Evolutionary conservation across 495 filamentous ascomycete species (phyloP).

Genomic region (Hypoxylon crocopeplum): DNA sequence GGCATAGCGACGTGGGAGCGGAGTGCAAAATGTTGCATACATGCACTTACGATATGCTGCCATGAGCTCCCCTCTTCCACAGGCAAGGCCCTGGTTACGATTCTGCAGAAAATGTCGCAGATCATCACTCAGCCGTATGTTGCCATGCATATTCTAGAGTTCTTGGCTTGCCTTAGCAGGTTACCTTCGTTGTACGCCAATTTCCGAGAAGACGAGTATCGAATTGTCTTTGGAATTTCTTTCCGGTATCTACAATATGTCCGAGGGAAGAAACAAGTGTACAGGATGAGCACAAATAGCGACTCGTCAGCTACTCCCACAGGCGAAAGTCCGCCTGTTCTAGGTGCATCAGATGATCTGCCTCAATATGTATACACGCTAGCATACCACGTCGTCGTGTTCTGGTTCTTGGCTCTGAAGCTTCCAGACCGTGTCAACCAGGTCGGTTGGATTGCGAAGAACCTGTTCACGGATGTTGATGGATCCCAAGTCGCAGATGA

Average conservation of each 20-base stretch:
- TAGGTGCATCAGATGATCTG: constrained; percentile 63
- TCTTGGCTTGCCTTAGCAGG: constrained; percentile 84
- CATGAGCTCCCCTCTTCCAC: constrained; percentile 87
- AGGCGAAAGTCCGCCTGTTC: constrained; percentile 42
- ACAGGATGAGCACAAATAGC: constrained; percentile 42
- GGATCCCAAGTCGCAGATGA: constrained; percentile 83
- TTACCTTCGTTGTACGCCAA: constrained; percentile 85
- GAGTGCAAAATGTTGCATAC: constrained; percentile 88
- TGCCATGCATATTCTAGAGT: constrained; percentile 93
- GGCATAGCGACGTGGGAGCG: constrained; percentile 85
- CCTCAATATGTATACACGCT: constrained; percentile 92
- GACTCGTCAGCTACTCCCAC: constrained; percentile 26
- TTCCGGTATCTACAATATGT: constrained; percentile 85
- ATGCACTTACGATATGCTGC: constrained; percentile 91
- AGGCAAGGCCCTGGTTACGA: constrained; percentile 78
- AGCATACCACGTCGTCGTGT: constrained; percentile 93
- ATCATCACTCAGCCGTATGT: constrained; percentile 92
- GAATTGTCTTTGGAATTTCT: constrained; percentile 91
- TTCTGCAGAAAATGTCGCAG: constrained; percentile 90
- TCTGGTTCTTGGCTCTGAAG: constrained; percentile 92
- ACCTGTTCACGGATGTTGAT: constrained; percentile 75
- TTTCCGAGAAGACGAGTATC: constrained; percentile 85
- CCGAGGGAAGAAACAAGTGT: constrained; percentile 55
- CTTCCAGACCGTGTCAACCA: constrained; percentile 82
- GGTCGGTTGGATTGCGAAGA: constrained; percentile 90